Conservation (phyloP, 805 yeast species). For the Yarrowia osloensis region DNA sequence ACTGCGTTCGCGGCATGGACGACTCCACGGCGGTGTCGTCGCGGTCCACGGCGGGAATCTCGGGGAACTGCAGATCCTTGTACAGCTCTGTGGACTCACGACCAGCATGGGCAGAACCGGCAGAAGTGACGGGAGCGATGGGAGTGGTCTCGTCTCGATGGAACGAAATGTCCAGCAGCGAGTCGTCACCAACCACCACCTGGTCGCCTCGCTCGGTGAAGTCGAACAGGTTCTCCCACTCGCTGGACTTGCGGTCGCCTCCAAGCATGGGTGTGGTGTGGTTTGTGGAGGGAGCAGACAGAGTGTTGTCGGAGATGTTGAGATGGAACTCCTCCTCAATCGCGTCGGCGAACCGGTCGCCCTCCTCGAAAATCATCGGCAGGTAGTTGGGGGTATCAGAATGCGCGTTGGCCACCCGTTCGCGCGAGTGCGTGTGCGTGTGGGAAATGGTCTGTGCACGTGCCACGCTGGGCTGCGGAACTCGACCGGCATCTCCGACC, state of each 20-base stretch:
- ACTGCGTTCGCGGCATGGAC: constrained; percentile 1
- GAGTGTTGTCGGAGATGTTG: constrained; percentile 33
- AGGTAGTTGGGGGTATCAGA: constrained; percentile 36
- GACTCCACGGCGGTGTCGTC: neutral
- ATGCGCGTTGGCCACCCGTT: neutral
- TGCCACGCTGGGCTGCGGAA: neutral
- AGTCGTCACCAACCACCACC: constrained; percentile 17
- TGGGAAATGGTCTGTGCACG: constrained; percentile 32
- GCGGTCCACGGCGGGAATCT: constrained; percentile 20
- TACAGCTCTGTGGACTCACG: constrained; percentile 9
- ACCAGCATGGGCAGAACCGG: neutral
- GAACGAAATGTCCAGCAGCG: constrained; percentile 19
- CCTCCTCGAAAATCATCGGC: constrained; percentile 48
- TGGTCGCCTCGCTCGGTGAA: constrained; percentile 4
- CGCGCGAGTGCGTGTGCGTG: constrained; percentile 23
- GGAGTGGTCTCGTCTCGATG: constrained; percentile 6
- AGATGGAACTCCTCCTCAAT: constrained; percentile 43
- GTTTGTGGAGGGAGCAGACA: constrained; percentile 2
- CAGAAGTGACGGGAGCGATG: neutral
- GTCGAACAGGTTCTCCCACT: constrained; percentile 28
- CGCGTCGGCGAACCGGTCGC: constrained; percentile 44
- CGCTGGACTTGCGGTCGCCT: constrained; percentile 8
- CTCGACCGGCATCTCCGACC: constrained; percentile 31
- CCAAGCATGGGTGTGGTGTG: constrained; percentile 21
- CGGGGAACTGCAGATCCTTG: constrained; percentile 25